Evolutionary conservation across 306 rosid species (phyloP).

Genomic region (Myrica gale): DNA sequence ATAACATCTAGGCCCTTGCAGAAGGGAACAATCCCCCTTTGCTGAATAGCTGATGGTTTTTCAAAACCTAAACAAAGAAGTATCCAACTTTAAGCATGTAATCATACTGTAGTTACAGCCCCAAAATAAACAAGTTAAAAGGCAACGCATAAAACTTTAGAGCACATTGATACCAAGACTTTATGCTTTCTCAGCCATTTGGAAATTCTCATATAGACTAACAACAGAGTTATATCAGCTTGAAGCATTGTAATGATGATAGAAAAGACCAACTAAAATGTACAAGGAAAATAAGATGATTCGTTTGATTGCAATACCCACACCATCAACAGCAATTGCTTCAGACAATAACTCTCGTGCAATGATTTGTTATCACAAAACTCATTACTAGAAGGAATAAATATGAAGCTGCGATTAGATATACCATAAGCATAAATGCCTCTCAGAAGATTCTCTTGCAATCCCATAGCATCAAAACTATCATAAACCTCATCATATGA

Average conservation of each 20-base stretch:
- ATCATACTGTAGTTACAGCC: neutral
- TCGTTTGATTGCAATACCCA: neutral
- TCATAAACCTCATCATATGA: conserved; percentile 65
- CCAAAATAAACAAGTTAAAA: neutral
- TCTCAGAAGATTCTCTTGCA: conserved; percentile 76
- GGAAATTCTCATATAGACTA: neutral
- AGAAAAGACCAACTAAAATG: neutral
- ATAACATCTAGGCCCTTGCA: conserved; percentile 76
- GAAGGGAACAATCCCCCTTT: conserved; percentile 80
- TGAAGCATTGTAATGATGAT: neutral
- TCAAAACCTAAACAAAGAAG: conserved; percentile 55
- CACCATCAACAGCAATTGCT: neutral
- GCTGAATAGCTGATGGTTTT: conserved; percentile 82
- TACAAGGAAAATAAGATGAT: neutral
- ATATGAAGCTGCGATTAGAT: neutral
- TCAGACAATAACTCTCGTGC: neutral
- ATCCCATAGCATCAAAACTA: conserved; percentile 72
- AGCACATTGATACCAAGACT: neutral
- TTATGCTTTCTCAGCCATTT: neutral
- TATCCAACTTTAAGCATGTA: conserved; percentile 2
- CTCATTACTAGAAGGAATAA: neutral
- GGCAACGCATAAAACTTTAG: neutral
- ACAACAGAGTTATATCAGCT: neutral
- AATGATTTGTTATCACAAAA: neutral
- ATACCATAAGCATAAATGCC: conserved; percentile 76